Percentiles rank a stretch among this genome's conserved stretches.
Evolutionary conservation across 23 red algal genomes (phyloP).

Genomic region (Gracilaria domingensis): DNA sequence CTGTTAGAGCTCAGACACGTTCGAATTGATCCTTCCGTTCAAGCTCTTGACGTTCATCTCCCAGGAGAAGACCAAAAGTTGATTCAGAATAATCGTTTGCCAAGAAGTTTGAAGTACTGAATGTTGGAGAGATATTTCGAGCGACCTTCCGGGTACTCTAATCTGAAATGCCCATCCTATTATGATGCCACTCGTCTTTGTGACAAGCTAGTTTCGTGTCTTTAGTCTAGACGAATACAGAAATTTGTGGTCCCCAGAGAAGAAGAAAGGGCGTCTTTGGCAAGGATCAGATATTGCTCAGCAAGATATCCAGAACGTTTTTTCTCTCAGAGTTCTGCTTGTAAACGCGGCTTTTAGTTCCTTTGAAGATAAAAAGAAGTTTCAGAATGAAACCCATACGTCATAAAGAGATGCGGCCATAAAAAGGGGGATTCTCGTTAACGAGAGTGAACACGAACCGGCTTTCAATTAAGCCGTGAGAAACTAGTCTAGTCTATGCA

Average conservation of each 20-base stretch:
- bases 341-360: neutral
- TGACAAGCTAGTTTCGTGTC: neutral
- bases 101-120: too few species aligned
- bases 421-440: neutral
- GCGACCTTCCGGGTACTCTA: neutral
- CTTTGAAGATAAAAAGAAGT: neutral
- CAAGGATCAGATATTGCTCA: neutral
- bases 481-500: neutral
- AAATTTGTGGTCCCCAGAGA: neutral
- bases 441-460: neutral
- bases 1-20: neutral
- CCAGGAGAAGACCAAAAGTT: too few species aligned
- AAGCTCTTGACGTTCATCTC: too few species aligned
- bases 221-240: neutral
- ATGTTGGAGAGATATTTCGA: constrained; percentile 9
- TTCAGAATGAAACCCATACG: too few species aligned
- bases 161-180: neutral
- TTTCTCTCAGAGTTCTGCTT: neutral
- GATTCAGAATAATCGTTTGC: too few species aligned
- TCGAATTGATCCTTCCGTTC: neutral
- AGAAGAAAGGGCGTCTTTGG: neutral
- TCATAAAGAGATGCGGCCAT: neutral
- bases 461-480: too few species aligned
- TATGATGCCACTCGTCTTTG: too few species aligned
- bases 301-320: neutral